phyloP scores from a whole-genome alignment of 1,139 yeast species.

The Zygoascus sp. region DNA sequence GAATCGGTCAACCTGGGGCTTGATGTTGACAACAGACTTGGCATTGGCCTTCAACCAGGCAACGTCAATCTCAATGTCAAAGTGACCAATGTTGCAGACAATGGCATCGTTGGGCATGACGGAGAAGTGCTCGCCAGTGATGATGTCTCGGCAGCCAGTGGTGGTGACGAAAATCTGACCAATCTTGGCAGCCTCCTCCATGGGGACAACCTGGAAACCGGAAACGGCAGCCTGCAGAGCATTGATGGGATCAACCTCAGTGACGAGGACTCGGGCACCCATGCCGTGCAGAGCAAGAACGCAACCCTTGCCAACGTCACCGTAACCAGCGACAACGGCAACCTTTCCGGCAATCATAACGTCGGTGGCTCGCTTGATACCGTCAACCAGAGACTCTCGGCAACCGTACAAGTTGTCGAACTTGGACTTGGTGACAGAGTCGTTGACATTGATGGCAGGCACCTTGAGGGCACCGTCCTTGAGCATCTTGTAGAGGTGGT shows the following conservation, averaged over 20 bases:
- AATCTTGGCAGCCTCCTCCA: constrained; percentile 87
- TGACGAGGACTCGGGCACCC: constrained; percentile 99
- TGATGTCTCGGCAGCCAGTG: constrained; percentile 99
- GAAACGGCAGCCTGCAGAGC: constrained; percentile 99
- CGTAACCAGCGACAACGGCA: constrained; percentile 99
- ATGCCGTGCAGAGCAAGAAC: constrained; percentile 98
- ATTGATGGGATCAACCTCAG: constrained; percentile 98
- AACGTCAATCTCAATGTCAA: constrained; percentile 92
- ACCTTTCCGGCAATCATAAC: constrained; percentile 99
- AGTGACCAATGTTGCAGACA: constrained; percentile 99
- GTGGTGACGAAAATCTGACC: constrained; percentile 99
- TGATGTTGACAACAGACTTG: constrained; percentile 62
- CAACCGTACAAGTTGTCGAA: constrained; percentile 99
- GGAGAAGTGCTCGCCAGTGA: constrained; percentile 81
- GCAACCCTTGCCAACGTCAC: constrained; percentile 99
- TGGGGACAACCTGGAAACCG: constrained; percentile 96
- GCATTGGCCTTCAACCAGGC: constrained; percentile 41
- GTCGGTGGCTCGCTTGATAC: constrained; percentile 99
- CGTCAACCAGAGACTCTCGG: constrained; percentile 97
- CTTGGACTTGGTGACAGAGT: constrained; percentile 98
- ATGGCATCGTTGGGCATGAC: constrained; percentile 99
- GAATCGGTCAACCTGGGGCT: constrained; percentile 99
- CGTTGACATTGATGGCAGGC: constrained; percentile 99
- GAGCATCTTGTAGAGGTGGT: constrained; percentile 96
- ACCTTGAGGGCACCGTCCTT: constrained; percentile 89